phyloP scores from a whole-genome alignment of 129 eudicot genomes.

The Pseudognaphalium luteoalbum region DNA sequence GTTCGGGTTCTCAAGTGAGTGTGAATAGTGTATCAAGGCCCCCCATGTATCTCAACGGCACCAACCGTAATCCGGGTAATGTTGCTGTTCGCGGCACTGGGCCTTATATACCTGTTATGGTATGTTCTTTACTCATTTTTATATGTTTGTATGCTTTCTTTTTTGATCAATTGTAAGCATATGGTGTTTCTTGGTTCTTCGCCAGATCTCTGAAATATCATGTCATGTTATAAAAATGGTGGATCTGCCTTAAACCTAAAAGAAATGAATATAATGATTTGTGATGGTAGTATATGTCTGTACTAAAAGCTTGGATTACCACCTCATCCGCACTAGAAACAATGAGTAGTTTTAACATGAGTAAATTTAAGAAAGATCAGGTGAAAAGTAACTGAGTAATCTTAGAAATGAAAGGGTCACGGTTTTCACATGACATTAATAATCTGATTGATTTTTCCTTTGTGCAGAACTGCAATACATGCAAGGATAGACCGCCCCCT shows the following conservation, averaged over 20 bases:
- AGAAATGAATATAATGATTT: neutral
- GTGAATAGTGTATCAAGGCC: slow-evolving; percentile 32
- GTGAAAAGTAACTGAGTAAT: neutral
- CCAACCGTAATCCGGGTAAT: slow-evolving; percentile 11
- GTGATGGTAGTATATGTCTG: neutral
- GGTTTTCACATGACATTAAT: neutral
- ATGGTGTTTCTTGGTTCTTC: neutral
- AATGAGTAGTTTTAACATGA: neutral
- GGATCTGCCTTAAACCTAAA: neutral
- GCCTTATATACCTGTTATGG: slow-evolving; percentile 68
- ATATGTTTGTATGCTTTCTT: neutral
- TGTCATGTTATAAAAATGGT: too few species aligned
- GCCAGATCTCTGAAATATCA: too few species aligned
- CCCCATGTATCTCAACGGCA: slow-evolving; percentile 28
- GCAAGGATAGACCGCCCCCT: slow-evolving; percentile 23
- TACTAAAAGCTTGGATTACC: neutral
- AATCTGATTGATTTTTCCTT: neutral
- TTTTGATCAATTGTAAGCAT: neutral
- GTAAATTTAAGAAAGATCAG: neutral
- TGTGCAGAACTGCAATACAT: slow-evolving; percentile 21
- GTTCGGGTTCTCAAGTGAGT: slow-evolving; percentile 32
- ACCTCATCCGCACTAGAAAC: neutral
- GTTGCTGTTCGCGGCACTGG: slow-evolving; percentile 62
- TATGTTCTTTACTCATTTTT: slow-evolving; percentile 31
- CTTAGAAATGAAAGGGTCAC: neutral